Base-by-base conservation (phyloP, 1,284 basidiomycete species). In the Malassezia furfur region DNA sequence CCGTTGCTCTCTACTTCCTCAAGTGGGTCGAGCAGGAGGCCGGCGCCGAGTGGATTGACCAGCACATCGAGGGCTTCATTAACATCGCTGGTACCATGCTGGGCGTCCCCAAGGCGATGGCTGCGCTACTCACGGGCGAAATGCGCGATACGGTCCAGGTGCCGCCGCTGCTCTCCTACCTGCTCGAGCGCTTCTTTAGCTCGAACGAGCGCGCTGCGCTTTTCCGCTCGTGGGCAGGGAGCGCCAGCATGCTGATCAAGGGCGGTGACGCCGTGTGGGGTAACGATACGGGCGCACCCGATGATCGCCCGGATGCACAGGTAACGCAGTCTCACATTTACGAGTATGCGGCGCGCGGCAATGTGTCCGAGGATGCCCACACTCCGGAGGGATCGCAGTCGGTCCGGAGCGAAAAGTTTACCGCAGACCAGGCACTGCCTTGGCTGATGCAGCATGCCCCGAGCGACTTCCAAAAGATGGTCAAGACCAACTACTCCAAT, bases 21-120 rank as follows among this genome's bases (percentile, higher is more conserved):
- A 96, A 96, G 79, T 96, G 93, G 94, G 91, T 94, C 0, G 94
- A 99, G 76, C 85, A 88, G 0, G 82, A 85, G 17, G 76, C 79
- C 45, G 94, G 93, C 1, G 78, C 84, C 2, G 78, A 82, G 31
- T 99, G 94, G 94, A 88, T 94, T 15, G 91, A 96, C 79, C 86
- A 70, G n/a, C 77, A 79, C 59, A 66, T 78, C 19, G 71, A 75
- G 41, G 67, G 70, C 6, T 75, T 76, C 50, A 67, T 59, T 9
- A 93, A 52, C 54, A 83, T 96, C 57, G 88, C 85, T 1, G 93
- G 93, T 1, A 88, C 91, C 8, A 82, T 93, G 77, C 78, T 96
- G 38, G 78, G 80, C 45, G 80, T 81, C 0, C 78, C 88, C 2
- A 98, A 96, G 77, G 88, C 91, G 0, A 94, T 96, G 88, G 79